Base-by-base conservation (phyloP, 352 stramenopile species). In the Phytophthora podocarpi region DNA sequence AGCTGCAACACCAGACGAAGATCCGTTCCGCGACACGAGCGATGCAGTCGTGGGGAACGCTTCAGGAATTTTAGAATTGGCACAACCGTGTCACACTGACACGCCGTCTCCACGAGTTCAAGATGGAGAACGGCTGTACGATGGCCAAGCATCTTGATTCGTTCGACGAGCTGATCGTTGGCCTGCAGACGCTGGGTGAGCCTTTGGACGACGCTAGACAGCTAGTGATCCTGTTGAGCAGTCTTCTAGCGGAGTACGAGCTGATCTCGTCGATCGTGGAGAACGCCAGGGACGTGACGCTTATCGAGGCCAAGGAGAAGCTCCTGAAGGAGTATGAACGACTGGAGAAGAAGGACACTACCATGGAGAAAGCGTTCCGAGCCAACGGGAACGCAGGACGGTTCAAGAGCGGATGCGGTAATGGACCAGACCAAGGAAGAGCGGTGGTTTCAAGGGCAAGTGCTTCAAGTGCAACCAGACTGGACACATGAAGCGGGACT, bases 301-400 rank as follows among this genome's bases (percentile, higher is more conserved):
- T 73, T 0, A 56, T 58, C 3, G 59, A 69, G 2, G 58, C 63
- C 0, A 73, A 70, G 31, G 59, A 63, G 21, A 74, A 70, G 51
- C 47, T 69, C 1, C 40, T 63, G 0, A 74, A 66, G 41, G 64
- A 59, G 20, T 41, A 63, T 13, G 53, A 74, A 39, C 36, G 21
- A 5, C 23, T 54, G 32, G 26, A 47, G 7, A 32, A 53, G 28
- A 59, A 66, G 28, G 45, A 52, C 1, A 32, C 27, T 9, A 64
- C 36, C n/a, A n/a, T n/a, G n/a, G n/a, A n/a, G 35, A n/a, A 58
- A 18, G 13, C 36, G 34, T 47, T 50, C 11, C n/a, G n/a, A n/a
- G n/a, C n/a, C n/a, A n/a, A 49, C 8, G 41, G 24, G 13, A 64
- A 64, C 21, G 28, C n/a, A 13, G 28, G 50, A 27, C 26, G 28